Conservation (phyloP, 345 rosid species). For the Boechera divaricarpa region DNA sequence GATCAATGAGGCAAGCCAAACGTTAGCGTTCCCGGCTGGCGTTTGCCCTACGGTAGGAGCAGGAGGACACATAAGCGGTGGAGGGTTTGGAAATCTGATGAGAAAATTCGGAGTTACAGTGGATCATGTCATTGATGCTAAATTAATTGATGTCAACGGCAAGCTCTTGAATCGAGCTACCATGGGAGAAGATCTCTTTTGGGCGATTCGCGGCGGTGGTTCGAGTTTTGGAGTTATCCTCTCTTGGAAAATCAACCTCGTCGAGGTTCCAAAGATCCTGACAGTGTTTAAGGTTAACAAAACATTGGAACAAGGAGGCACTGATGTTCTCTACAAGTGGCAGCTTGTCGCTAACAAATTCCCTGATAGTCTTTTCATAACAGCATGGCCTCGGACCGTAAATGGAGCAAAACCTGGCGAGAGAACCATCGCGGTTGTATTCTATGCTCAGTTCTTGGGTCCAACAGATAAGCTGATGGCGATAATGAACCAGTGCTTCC, state of each 20-base stretch:
- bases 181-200: conserved; percentile 70
- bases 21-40: conserved; percentile 55
- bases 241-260: conserved; percentile 30
- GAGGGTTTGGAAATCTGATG: conserved; percentile 61
- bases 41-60: conserved; percentile 56
- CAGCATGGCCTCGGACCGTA: conserved; percentile 36
- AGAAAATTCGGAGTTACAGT: conserved; percentile 56
- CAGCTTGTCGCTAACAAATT: conserved; percentile 49
- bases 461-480: conserved; percentile 41
- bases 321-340: conserved; percentile 56
- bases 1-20: conserved; percentile 48
- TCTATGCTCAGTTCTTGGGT: conserved; percentile 50
- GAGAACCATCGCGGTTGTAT: conserved; percentile 41
- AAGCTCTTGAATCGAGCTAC: conserved; percentile 50
- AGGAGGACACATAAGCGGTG: conserved; percentile 63
- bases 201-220: conserved; percentile 34
- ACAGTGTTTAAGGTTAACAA: conserved; percentile 34
- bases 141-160: conserved; percentile 52
- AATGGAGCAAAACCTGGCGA: conserved; percentile 28
- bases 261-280: conserved; percentile 29
- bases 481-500: conserved; percentile 34
- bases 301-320: conserved; percentile 54
- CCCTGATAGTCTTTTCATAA: conserved; percentile 51
- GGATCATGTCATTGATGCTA: conserved; percentile 61
- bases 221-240: conserved; percentile 24